A percentile compares a stretch with the other conserved stretches of the same genome.
Evolutionary conservation across 2,329 filamentous ascomycete genomes (phyloP).

Genomic region (Colletotrichum paranaense): DNA sequence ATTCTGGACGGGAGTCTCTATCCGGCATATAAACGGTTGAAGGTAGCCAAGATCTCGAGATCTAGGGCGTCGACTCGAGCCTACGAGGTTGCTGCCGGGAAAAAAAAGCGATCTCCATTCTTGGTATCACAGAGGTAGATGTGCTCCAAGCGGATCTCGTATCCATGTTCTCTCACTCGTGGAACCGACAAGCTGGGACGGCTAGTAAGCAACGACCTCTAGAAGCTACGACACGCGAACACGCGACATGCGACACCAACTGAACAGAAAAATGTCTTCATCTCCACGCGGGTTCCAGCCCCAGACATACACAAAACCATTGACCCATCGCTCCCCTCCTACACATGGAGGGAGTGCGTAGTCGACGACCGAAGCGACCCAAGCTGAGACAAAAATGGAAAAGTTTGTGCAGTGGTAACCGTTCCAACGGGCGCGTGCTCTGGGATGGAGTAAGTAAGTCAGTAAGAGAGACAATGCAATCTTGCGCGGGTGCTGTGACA

Average conservation of each 20-base stretch:
- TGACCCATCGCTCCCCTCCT: background rate
- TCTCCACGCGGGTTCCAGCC: background rate
- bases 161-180: background rate
- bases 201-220: background rate
- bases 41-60: background rate
- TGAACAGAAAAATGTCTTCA: background rate
- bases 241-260: background rate
- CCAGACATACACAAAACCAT: background rate
- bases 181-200: background rate
- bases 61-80: background rate
- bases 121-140: background rate
- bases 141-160: background rate
- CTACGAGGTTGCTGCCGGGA: background rate
- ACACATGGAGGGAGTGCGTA: background rate
- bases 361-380: no score
- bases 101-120: background rate
- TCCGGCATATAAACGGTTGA: background rate
- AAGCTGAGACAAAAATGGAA: background rate
- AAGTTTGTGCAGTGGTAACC: background rate
- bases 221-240: background rate
- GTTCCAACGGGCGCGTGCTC: background rate
- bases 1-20: background rate
- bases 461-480: background rate
- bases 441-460: background rate
- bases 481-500: background rate